Evolutionary conservation across 2,329 filamentous ascomycete species (phyloP), one percentile per base, ranked within the genome.

Genomic region (Lecanoromycetidae sp.): DNA sequence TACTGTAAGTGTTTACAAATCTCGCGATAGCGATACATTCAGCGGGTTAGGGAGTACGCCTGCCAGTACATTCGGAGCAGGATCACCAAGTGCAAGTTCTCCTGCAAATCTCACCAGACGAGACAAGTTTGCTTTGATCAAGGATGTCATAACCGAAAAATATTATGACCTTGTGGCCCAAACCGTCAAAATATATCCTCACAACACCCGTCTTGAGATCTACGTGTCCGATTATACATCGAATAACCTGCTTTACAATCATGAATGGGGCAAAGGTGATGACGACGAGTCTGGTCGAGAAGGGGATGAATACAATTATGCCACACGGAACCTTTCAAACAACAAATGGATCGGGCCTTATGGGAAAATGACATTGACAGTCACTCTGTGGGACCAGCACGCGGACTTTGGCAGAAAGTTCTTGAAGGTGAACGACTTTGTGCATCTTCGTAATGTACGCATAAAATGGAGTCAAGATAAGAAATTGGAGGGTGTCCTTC

Each of bases 221-320:
- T 87, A 87, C 68, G 67, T 94, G 15, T 83, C 84, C 0, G 88
- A 95, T 62, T 94, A 88, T 61, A 93, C 87, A 0, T 66, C 76
- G 42, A 86, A 95, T 57, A 58, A 69, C 0, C 50, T 57, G 1
- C 79, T 95, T 49, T 80, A 72, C 54, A 63, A 78, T 29, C 77
- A 77, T 49, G 56, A 58, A 12, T 58, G 67, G 27, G 65, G 65
- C 3, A 58, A 63, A 38, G 61, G 66, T 8, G 57, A 59, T 4
- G 49, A 55, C 13, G 60, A 60, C 5, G 55, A 55, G 3, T 45
- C 55, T 5, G 60, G 60, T 4, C 64, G 63, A 33, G 71, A 77
- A 38, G 74, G 74, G 3, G 76, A 82, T 54, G 61, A 66, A 0
- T 76, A 66, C 51, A 72, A 70, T n/a, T 82, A 84, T 57, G 64